Evolutionary conservation across 148 eudicot genomes (phyloP), one percentile per base, ranked within the genome.

Genomic region (Dianthus caryophyllus): DNA sequence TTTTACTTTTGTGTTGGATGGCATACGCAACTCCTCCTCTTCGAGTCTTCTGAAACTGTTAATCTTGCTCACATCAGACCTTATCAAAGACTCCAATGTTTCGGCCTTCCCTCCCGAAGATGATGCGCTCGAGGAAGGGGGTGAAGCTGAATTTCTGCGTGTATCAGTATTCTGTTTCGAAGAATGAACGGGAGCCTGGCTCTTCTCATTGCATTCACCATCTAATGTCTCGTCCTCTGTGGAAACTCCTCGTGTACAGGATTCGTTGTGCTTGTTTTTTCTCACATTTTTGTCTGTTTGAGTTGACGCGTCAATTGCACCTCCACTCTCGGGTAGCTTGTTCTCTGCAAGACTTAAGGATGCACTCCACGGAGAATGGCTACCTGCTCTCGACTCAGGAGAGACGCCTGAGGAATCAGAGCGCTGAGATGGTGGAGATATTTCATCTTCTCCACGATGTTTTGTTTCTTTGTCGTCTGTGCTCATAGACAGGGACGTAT

Each of bases 291-390:
- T 95, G 59, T 93, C 95, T 0, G 95, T 93, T 72, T 93, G 98
- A 73, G 96, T 90, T 51, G 98, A 81, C 56, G 98, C 98, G 79
- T 93, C 90, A 41, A 90, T 83, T 41, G 85, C 81, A 72, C 84
- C 83, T 65, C 87, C 91, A 64, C 71, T 80, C 69, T 82, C 83
- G 75, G 80, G 68, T 61, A 79, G 75, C 77, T 83, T 85, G 79
- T 75, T 87, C 68, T 86, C 95, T 0, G 85, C 74, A 54, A 89
- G 72, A 78, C 89, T 85, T 68, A 91, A 71, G 57, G 90, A 87
- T 77, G 82, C 82, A 49, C 68, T 80, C 82, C 85, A 87, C 15
- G 96, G 76, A 56, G 90, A 77, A 66, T 74, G 79, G 76, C 88
- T 87, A 64, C 81, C 92, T 48, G 72, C 81, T 72, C 85, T 77